Evolutionary conservation across 2,329 filamentous ascomycete genomes (phyloP).

Genomic region (Fusarium sp.): DNA sequence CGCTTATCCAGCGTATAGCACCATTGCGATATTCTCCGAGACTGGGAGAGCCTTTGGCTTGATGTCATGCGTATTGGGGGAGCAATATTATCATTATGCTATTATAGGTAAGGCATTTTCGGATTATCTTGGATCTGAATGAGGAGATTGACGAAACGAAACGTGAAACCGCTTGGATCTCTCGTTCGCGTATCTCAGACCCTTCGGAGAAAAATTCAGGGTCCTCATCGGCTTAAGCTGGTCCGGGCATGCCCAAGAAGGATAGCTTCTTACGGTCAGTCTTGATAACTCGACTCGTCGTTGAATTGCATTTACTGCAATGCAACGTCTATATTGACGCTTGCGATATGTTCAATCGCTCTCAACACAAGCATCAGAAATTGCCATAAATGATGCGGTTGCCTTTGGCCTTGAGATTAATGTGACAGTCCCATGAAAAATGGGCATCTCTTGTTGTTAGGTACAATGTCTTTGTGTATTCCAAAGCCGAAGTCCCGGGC

Average conservation of each 20-base stretch:
- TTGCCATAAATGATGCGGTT: too few species aligned
- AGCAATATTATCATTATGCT: too few species aligned
- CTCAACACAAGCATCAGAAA: not conserved
- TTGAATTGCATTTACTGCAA: not conserved
- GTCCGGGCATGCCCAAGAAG: not conserved
- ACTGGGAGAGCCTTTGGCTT: not conserved
- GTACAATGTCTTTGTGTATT: too few species aligned
- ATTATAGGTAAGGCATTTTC: not conserved
- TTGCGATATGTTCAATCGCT: not conserved
- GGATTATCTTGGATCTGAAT: not conserved
- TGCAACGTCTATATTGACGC: not conserved
- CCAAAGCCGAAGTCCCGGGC: too few species aligned
- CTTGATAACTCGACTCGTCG: not conserved
- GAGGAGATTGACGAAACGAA: not conserved
- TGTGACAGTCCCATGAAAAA: too few species aligned
- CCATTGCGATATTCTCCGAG: not conserved
- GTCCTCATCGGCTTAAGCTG: not conserved
- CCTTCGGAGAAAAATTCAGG: not conserved
- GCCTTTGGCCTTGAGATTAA: too few species aligned
- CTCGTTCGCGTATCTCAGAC: not conserved
- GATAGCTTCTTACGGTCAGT: not conserved
- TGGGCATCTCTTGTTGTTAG: too few species aligned
- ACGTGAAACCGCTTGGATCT: not conserved
- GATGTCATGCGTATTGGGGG: not conserved
- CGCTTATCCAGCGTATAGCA: not conserved